These are phyloP conservation scores for Musa itinerans DNA, from an alignment of 176 grass and related monocot species.

Conservation along the genomic window DNA sequence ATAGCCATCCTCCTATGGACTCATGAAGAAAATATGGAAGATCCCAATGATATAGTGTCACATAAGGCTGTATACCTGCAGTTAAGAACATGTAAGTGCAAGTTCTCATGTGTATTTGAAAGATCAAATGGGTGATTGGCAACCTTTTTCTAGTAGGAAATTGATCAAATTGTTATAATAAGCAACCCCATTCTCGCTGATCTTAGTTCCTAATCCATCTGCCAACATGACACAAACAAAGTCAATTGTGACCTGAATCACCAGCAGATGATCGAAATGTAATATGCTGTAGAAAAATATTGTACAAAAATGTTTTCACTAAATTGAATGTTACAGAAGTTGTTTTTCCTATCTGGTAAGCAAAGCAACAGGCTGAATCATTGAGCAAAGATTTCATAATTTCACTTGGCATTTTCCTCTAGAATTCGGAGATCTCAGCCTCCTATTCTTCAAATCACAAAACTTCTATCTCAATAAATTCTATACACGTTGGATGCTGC, in stretches of 20 bases:
- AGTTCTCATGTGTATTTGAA: constrained; percentile 28
- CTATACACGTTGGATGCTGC: too few species aligned
- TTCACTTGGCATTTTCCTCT: too few species aligned
- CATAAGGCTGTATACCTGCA: constrained; percentile 81
- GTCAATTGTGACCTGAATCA: neutral
- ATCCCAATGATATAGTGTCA: constrained; percentile 96
- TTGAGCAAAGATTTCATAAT: too few species aligned
- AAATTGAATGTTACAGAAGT: too few species aligned
- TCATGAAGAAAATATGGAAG: constrained; percentile 79
- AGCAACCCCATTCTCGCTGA: constrained; percentile 64
- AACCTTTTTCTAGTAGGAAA: constrained; percentile 92
- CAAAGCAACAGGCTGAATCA: too few species aligned
- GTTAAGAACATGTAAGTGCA: constrained; percentile 21
- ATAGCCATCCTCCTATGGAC: constrained; percentile 66
- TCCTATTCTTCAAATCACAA: too few species aligned
- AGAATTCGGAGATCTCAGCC: too few species aligned
- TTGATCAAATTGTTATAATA: constrained; percentile 90
- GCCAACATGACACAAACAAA: constrained; percentile 27
- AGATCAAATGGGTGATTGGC: constrained; percentile 20
- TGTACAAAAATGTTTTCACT: too few species aligned
- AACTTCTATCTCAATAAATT: too few species aligned
- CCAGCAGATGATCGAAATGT: neutral
- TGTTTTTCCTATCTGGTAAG: too few species aligned
- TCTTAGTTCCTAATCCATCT: constrained; percentile 80
- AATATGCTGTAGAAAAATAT: neutral